These are phyloP conservation scores for Hirsutella rhossiliensis DNA, from an alignment of 2,329 filamentous ascomycete species.

Conservation along the genomic window DNA sequence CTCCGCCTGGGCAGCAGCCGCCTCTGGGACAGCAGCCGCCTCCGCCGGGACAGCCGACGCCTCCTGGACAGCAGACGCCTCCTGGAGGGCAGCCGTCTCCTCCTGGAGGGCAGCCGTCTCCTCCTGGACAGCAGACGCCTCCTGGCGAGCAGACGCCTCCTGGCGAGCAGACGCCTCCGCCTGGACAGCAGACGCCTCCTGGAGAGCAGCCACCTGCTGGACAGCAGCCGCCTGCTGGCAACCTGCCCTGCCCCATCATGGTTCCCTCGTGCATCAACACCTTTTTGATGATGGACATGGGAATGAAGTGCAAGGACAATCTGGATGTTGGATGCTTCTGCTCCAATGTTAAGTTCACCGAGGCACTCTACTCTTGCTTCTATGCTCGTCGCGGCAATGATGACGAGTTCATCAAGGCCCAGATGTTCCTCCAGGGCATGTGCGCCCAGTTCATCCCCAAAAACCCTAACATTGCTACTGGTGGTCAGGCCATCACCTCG, in stretches of 20 bases:
- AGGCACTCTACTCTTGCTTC: conserved; percentile 71
- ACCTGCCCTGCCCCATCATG: conserved; percentile 51
- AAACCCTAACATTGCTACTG: conserved; percentile 81
- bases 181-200: neutral
- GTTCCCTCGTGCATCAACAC: conserved; percentile 88
- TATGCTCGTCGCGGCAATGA: conserved; percentile 60
- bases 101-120: too few species aligned
- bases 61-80: conserved; percentile 13
- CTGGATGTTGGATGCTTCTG: conserved; percentile 79
- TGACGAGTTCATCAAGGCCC: conserved; percentile 54
- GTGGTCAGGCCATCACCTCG: conserved; percentile 51
- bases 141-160: conserved; percentile 1
- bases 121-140: too few species aligned
- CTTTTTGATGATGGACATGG: conserved; percentile 52
- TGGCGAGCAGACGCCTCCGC: conserved; percentile 5
- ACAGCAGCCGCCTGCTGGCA: conserved; percentile 15
- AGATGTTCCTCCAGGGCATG: conserved; percentile 82
- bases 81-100: too few species aligned
- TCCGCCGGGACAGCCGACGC: conserved; percentile 4
- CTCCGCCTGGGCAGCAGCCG: conserved; percentile 2
- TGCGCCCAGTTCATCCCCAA: conserved; percentile 61
- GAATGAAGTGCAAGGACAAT: conserved; percentile 63
- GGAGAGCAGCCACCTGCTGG: conserved; percentile 1
- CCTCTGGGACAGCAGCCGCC: conserved; percentile 1
- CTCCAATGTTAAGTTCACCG: conserved; percentile 62